phyloP scores from a whole-genome alignment of 805 yeast species.

The Hanseniaspora guilliermondii region DNA sequence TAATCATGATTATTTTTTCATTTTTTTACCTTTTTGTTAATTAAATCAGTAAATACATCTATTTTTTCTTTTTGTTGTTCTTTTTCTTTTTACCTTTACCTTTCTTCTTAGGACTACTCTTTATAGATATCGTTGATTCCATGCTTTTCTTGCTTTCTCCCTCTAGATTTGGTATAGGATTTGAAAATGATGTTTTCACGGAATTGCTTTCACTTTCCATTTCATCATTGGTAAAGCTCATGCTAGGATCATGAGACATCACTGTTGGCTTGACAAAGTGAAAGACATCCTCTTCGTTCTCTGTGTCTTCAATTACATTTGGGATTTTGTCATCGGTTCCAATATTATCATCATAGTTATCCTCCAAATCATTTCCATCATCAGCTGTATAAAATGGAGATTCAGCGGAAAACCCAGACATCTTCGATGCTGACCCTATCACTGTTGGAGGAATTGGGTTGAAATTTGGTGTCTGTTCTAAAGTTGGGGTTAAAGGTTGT shows the following conservation, averaged over 20 bases:
- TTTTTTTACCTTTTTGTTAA: constrained; percentile 20
- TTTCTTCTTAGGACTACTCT: neutral
- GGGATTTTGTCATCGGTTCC: neutral
- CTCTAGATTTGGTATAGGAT: neutral
- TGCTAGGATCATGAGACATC: neutral
- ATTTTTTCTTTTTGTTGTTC: constrained; percentile 19
- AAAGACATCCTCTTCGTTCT: neutral
- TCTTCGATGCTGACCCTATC: neutral
- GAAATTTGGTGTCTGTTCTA: neutral
- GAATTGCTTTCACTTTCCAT: neutral
- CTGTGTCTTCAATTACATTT: neutral
- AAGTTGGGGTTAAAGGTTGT: neutral
- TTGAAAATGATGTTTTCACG: neutral
- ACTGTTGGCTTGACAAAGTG: neutral
- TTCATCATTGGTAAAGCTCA: neutral
- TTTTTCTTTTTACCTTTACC: neutral
- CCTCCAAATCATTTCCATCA: neutral
- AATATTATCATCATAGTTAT: neutral
- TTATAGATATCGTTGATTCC: neutral
- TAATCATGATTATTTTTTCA: neutral
- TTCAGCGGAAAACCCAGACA: neutral
- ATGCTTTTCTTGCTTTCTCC: neutral
- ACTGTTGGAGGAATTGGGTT: neutral
- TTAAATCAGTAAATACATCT: constrained; percentile 25
- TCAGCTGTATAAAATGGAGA: constrained; percentile 3